Evolutionary conservation across 352 stramenopile species (phyloP).

Genomic region (Pythium dissotocum): DNA sequence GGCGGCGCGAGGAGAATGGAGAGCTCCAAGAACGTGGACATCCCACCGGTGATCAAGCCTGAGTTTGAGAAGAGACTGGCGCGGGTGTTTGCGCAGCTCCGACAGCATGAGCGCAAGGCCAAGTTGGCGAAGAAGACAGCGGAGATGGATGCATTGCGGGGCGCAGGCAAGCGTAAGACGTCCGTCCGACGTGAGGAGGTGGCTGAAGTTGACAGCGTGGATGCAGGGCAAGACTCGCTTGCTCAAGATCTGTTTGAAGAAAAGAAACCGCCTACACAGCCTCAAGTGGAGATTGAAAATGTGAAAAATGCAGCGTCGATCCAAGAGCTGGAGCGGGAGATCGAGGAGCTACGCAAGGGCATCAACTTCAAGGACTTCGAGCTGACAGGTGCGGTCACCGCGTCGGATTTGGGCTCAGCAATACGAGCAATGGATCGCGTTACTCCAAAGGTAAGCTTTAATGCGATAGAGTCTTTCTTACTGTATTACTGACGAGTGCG

Average conservation of each 20-base stretch:
- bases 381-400: constrained; percentile 40
- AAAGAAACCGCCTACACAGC: neutral
- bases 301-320: neutral
- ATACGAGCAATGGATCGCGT: constrained; percentile 41
- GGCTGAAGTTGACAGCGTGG: neutral
- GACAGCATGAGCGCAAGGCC: constrained; percentile 60
- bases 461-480: neutral
- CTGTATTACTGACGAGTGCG: neutral
- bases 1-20: constrained; percentile 24
- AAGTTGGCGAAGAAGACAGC: constrained; percentile 29
- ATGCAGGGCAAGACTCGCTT: neutral
- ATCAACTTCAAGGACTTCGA: constrained; percentile 42
- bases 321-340: constrained; percentile 34
- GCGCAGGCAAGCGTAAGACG: neutral
- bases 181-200: neutral
- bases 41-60: constrained; percentile 34
- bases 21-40: constrained; percentile 25
- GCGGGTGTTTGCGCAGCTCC: constrained; percentile 53
- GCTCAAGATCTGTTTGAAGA: neutral
- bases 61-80: constrained; percentile 50
- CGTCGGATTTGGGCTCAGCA: constrained; percentile 44
- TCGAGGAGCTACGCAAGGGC: constrained; percentile 50
- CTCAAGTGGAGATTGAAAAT: neutral
- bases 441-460: constrained; percentile 34
- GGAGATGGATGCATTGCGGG: constrained; percentile 18